phyloP scores from a whole-genome alignment of 345 rosid species.

The Eucalyptus regnans region DNA sequence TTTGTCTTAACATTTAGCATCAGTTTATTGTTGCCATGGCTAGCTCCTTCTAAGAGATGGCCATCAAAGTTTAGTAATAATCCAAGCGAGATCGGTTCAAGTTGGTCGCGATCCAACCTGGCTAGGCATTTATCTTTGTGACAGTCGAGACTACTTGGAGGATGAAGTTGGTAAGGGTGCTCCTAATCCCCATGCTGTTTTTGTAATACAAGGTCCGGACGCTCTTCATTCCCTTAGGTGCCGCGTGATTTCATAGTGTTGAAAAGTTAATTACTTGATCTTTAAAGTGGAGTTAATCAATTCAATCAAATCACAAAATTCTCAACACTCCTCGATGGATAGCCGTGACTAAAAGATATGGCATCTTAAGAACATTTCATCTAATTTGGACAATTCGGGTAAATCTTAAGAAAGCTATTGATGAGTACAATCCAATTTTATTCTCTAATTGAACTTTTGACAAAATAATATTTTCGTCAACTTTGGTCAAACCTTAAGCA shows the following conservation, averaged over 20 bases:
- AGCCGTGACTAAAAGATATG: neutral
- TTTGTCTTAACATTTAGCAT: neutral
- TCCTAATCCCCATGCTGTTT: constrained; percentile 44
- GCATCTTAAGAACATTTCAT: neutral
- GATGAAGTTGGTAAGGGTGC: constrained; percentile 45
- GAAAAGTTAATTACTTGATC: neutral
- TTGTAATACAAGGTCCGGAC: constrained; percentile 61
- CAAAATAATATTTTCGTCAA: neutral
- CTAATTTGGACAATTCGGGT: neutral
- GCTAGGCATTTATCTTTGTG: constrained; percentile 23
- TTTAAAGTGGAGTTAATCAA: neutral
- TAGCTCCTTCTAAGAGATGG: neutral
- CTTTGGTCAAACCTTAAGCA: neutral
- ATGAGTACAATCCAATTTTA: neutral
- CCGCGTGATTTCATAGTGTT: neutral
- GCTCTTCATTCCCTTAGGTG: constrained; percentile 51
- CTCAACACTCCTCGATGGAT: neutral
- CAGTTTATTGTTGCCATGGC: neutral
- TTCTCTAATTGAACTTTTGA: neutral
- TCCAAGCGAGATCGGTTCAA: constrained; percentile 49
- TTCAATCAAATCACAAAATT: neutral
- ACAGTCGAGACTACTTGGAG: constrained; percentile 26
- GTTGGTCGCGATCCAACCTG: constrained; percentile 57
- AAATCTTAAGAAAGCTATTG: neutral
- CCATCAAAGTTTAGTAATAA: constrained; percentile 45